Percentiles rank a stretch among this genome's conserved stretches.
phyloP scores from a whole-genome alignment of 495 filamentous ascomycete genomes.

The Aspergillus homomorphus region DNA sequence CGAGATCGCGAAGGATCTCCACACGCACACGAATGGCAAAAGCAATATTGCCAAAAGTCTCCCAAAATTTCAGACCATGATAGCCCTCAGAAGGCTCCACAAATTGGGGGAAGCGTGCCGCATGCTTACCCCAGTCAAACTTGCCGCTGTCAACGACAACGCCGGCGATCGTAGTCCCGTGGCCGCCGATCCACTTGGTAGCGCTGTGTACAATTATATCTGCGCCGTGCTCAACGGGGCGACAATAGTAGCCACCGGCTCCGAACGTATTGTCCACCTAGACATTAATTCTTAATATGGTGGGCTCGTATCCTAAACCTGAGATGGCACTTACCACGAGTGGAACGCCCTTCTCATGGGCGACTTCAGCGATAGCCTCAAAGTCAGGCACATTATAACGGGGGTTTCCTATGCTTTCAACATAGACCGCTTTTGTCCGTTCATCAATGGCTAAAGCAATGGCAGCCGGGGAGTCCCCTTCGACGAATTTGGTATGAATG shows the following conservation, averaged over 20 bases:
- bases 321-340: slow-evolving; percentile 61
- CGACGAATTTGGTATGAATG: slow-evolving; percentile 86
- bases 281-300: neutral
- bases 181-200: slow-evolving; percentile 98
- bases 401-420: slow-evolving; percentile 95
- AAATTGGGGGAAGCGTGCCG: slow-evolving; percentile 87
- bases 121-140: slow-evolving; percentile 94
- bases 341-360: slow-evolving; percentile 78
- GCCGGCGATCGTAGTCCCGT: slow-evolving; percentile 93
- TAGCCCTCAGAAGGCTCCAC: slow-evolving; percentile 89
- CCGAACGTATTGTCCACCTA: slow-evolving; percentile 97
- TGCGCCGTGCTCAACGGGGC: slow-evolving; percentile 88
- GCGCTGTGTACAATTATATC: slow-evolving; percentile 96
- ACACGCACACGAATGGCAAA: slow-evolving; percentile 81
- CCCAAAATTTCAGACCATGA: slow-evolving; percentile 96
- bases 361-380: slow-evolving; percentile 75
- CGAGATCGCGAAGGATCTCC: slow-evolving; percentile 87
- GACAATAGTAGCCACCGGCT: slow-evolving; percentile 86
- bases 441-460: slow-evolving; percentile 88
- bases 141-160: slow-evolving; percentile 89
- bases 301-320: neutral
- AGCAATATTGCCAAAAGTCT: slow-evolving; percentile 83
- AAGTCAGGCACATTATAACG: slow-evolving; percentile 92
- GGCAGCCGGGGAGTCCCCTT: slow-evolving; percentile 77
- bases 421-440: slow-evolving; percentile 91